Percentiles rank a stretch among this genome's conserved stretches.
Evolutionary conservation across 768 basidiomycete species (phyloP).

Genomic region (Leccinum imitatum): DNA sequence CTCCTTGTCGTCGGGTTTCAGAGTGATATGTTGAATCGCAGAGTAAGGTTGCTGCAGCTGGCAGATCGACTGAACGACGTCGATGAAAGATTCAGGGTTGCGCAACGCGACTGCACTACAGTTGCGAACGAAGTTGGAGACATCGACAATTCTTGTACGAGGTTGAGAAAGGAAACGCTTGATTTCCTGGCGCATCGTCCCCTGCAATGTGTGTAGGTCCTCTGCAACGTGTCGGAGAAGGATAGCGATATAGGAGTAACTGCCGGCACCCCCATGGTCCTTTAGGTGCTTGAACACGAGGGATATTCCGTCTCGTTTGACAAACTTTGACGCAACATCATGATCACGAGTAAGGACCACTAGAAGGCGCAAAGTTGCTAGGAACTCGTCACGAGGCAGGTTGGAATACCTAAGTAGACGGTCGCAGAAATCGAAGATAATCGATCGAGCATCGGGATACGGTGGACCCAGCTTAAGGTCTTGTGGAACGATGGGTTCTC

Average conservation of each 20-base stretch:
- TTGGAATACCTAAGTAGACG: constrained; percentile 64
- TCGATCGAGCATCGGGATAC: constrained; percentile 57
- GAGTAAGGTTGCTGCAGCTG: constrained; percentile 68
- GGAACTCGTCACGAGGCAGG: constrained; percentile 75
- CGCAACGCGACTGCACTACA: constrained; percentile 81
- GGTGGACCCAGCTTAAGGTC: constrained; percentile 58
- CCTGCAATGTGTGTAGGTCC: constrained; percentile 59
- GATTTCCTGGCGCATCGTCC: constrained; percentile 80
- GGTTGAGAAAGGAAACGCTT: constrained; percentile 77
- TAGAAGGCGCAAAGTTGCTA: constrained; percentile 79
- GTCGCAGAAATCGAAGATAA: constrained; percentile 75
- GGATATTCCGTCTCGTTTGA: constrained; percentile 61
- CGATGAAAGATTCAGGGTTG: constrained; percentile 73
- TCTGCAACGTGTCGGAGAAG: constrained; percentile 93
- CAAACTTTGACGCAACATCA: constrained; percentile 61
- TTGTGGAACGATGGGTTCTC: constrained; percentile 54
- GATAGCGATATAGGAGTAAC: constrained; percentile 80
- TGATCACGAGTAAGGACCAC: constrained; percentile 82
- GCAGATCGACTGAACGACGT: constrained; percentile 69
- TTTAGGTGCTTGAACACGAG: constrained; percentile 69
- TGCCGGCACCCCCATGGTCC: constrained; percentile 55
- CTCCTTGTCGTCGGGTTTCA: constrained; percentile 43
- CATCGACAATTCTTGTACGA: constrained; percentile 67
- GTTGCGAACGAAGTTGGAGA: constrained; percentile 69
- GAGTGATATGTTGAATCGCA: constrained; percentile 53